Evolutionary conservation across 345 rosid genomes (phyloP).

Genomic region (Aquilaria malaccensis): DNA sequence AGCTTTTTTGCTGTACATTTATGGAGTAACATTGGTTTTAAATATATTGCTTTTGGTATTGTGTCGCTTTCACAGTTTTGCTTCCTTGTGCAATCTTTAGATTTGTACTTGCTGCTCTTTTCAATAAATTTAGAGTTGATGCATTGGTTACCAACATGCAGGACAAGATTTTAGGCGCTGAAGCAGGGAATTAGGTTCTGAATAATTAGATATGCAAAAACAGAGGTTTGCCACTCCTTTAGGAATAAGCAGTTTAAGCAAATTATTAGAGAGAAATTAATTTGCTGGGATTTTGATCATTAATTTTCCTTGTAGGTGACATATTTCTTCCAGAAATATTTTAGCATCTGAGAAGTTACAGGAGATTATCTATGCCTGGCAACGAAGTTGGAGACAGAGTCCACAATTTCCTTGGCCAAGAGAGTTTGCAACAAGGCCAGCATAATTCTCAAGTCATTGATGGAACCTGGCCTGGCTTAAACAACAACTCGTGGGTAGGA

Average conservation of each 20-base stretch:
- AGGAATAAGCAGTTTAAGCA: background rate
- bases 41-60: no score
- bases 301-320: slow-evolving; percentile 20
- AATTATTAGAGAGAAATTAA: background rate
- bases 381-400: slow-evolving; percentile 90
- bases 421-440: slow-evolving; percentile 59
- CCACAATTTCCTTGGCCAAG: slow-evolving; percentile 82
- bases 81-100: no score
- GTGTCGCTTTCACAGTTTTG: no score
- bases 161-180: no score
- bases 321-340: slow-evolving; percentile 18
- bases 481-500: slow-evolving; percentile 46
- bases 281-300: slow-evolving; percentile 8
- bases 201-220: no score
- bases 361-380: slow-evolving; percentile 82
- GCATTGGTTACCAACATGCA: no score
- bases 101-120: no score
- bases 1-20: no score
- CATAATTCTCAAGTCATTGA: slow-evolving; percentile 55
- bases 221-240: no score
- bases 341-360: slow-evolving; percentile 24
- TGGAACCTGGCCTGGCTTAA: slow-evolving; percentile 50
- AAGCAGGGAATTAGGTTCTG: no score
- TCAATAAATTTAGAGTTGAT: no score
- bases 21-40: no score